Evolutionary conservation across 345 rosid genomes (phyloP), one percentile per base, ranked within the genome.

Genomic region (Punica granatum): DNA sequence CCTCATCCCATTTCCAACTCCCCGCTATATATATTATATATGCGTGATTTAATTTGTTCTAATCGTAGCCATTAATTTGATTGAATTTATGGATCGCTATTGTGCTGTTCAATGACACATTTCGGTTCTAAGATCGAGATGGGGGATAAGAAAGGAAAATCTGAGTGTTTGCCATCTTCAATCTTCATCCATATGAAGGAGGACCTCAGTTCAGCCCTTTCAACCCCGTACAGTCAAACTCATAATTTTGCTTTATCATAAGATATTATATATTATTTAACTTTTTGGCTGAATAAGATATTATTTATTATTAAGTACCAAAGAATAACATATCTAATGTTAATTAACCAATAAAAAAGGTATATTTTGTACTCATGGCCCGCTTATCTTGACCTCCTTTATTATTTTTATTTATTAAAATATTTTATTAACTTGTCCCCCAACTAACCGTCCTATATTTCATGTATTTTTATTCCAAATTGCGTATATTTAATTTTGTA

Each of bases 161-260:
- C 51, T 25, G 64, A 59, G 64, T 39, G 26, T 59, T 39, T 68
- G 71, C 41, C 26, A 68, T 36, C n/a, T 42, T 54, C 69, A 33
- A 18, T 51, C 65, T 72, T 77, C 83, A 65, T n/a, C n/a, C 67
- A 60, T 67, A 69, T 66, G 73, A 64, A 70, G 71, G 75, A 76
- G 53, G 53, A 46, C 53, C 77, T 67, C 77, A 80, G 88, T 85
- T 82, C 88, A 84, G 80, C 80, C 86, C 77, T 81, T 76, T 83
- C 82, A 81, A 75, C 68, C 75, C 65, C 23, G 18, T 80, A 78
- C 80, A 83, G 79, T 88, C 82, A 86, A 84, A 79, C 72, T 82
- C 2, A 54, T 44, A 1, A 82, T 62, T 78, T 79, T 78, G 84
- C 77, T 75, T 80, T 83, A 72, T 73, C 77, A 78, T 77, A 7